Evolutionary conservation across 129 eudicot species (phyloP).

Genomic region (Apium graveolens): DNA sequence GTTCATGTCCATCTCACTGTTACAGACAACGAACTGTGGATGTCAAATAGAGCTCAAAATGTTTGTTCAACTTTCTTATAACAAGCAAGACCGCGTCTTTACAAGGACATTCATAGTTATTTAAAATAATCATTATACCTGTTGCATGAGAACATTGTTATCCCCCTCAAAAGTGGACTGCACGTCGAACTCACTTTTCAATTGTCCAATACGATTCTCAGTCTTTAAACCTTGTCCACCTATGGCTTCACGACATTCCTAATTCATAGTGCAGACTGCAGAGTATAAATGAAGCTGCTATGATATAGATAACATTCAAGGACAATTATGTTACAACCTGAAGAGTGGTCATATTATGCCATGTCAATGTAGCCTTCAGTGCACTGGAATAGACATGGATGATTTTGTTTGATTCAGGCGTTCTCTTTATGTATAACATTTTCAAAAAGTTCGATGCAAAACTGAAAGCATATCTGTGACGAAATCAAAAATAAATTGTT

Average conservation of each 20-base stretch:
- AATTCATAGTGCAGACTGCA: slow-evolving; percentile 4
- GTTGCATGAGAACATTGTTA: slow-evolving; percentile 94
- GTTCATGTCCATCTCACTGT: neutral
- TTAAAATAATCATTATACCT: slow-evolving; percentile 35
- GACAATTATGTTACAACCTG: slow-evolving; percentile 40
- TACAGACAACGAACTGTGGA: neutral
- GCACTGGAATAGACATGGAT: slow-evolving; percentile 88
- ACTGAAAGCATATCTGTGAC: slow-evolving; percentile 74
- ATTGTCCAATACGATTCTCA: slow-evolving; percentile 76
- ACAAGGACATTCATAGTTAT: no score
- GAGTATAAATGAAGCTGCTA: neutral
- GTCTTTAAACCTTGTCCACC: slow-evolving; percentile 85
- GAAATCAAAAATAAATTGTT: neutral
- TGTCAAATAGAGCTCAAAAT: neutral
- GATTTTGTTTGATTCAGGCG: slow-evolving; percentile 55
- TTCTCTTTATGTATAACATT: slow-evolving; percentile 53
- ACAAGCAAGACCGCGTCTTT: neutral
- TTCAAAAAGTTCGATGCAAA: slow-evolving; percentile 73
- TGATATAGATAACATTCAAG: neutral
- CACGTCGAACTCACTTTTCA: slow-evolving; percentile 82
- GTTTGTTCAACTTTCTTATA: neutral
- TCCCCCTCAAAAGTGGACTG: slow-evolving; percentile 93
- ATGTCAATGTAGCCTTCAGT: slow-evolving; percentile 65
- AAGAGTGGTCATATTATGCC: slow-evolving; percentile 93
- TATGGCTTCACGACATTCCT: slow-evolving; percentile 88